Percentiles rank a stretch among this genome's conserved stretches.
phyloP scores from a whole-genome alignment of 1,139 yeast genomes.

The Arxiozyma bovina region DNA sequence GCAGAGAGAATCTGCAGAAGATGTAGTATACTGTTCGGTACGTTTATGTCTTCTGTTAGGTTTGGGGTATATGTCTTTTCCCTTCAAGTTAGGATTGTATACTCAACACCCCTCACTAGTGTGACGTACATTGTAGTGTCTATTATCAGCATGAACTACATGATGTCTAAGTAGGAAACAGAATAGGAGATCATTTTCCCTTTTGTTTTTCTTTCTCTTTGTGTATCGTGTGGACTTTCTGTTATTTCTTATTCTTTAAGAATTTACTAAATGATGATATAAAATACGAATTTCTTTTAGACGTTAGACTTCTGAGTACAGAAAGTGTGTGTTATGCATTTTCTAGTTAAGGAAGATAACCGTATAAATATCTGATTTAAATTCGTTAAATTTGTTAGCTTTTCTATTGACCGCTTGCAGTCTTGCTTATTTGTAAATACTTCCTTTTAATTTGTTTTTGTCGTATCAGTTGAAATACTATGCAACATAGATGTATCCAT shows the following conservation, averaged over 20 bases:
- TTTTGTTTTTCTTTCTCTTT: background rate
- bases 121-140: too few relatives aligned
- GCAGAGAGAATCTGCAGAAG: too few relatives aligned
- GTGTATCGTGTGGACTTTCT: background rate
- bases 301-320: conserved; percentile 33
- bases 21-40: too few relatives aligned
- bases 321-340: background rate
- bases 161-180: background rate
- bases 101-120: too few relatives aligned
- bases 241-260: background rate
- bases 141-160: background rate
- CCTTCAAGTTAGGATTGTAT: too few relatives aligned
- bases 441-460: too few relatives aligned
- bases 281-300: conserved; percentile 24
- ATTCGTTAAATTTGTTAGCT: background rate
- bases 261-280: conserved; percentile 20
- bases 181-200: background rate
- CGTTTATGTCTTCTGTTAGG: too few relatives aligned
- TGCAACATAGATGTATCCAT: too few relatives aligned
- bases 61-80: too few relatives aligned
- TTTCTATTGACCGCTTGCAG: background rate
- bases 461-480: too few relatives aligned
- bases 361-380: conserved; percentile 20
- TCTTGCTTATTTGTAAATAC: background rate
- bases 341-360: conserved; percentile 18